Evolutionary conservation across 257 asterid genomes (phyloP), one percentile per base, ranked within the genome.

Genomic region (Gynochthodes officinalis): DNA sequence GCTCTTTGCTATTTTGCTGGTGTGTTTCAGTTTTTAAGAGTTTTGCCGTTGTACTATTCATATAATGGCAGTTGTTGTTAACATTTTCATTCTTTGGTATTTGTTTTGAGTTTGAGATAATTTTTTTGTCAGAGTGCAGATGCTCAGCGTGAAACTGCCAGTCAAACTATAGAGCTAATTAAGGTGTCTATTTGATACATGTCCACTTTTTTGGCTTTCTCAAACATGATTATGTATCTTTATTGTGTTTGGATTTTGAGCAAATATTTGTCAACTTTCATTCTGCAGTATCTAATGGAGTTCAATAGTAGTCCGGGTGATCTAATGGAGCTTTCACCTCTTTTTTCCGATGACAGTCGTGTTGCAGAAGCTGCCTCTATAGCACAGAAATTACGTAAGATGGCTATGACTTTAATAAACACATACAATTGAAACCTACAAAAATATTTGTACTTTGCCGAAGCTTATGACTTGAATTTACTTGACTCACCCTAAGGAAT

Each of bases 341-440:
- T 95, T 69, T 95, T 95, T 80, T 95, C 98, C 80, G 97, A 95
- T 81, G 98, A 95, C 83, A 92, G 95, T 77, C 97, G 98, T 73
- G 99, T 92, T 27, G 98, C 97, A 9, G 97, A 95, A 82, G 98
- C 99, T 80, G 99, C 99, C 81, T 90, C 99, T 44, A 90, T 95
- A 78, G 98, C 99, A 52, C 97, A 95, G 79, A 95, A 92, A 90
- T 85, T 95, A 86, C 88, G 98, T 95, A 90, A 82, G 98, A 76
- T 80, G 71, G 52, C 75, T 60, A 18, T 79, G 42, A 49, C 54
- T 57, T 23, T 57, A 50, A 46, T 43, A 58, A 62, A 58, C 33
- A 46, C 5, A 28, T 0, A 37, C 25, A 54, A 58, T 16, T 21
- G 59, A 7, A 18, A 37, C 18, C 43, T 37, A 12, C 6, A 43